These are phyloP conservation scores for Malus hybrid DNA, from an alignment of 331 rosid species.

Conservation along the genomic window DNA sequence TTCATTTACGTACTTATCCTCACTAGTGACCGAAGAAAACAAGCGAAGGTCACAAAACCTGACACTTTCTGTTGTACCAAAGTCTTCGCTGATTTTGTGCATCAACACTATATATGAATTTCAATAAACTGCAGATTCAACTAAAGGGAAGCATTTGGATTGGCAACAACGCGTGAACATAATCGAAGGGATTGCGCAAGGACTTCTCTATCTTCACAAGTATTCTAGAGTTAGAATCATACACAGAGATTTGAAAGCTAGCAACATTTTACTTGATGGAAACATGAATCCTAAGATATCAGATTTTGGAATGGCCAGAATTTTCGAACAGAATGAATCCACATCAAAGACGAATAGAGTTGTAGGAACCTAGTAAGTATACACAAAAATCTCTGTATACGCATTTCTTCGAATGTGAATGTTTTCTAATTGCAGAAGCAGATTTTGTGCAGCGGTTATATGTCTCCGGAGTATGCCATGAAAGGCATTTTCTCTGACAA, in stretches of 20 bases:
- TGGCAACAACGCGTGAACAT: conserved; percentile 10
- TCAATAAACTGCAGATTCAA: conserved; percentile 2
- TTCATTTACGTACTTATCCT: too few species aligned
- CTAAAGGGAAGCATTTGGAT: neutral
- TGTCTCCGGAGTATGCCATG: conserved; percentile 24
- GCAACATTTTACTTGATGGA: too few species aligned
- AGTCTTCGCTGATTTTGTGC: too few species aligned
- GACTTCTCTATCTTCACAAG: conserved; percentile 22
- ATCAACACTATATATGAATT: neutral
- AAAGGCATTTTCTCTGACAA: conserved; percentile 14
- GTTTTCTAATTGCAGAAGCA: neutral
- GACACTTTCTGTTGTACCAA: too few species aligned
- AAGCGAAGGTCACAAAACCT: too few species aligned
- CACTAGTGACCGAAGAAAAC: too few species aligned
- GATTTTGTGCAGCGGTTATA: conserved; percentile 6
- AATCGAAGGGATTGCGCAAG: conserved; percentile 16
- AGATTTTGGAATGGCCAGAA: conserved; percentile 27
- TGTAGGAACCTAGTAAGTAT: conserved; percentile 14
- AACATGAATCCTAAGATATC: conserved; percentile 1
- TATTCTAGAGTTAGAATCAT: conserved; percentile 11
- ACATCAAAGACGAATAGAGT: neutral
- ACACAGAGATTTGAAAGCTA: too few species aligned
- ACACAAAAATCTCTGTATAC: neutral
- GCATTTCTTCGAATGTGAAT: too few species aligned
- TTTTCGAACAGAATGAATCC: conserved; percentile 15